A percentile compares a stretch with the other conserved stretches of the same genome.
Conservation (phyloP, 2,329 filamentous ascomycete genomes). For the Alternaria gaisen region DNA sequence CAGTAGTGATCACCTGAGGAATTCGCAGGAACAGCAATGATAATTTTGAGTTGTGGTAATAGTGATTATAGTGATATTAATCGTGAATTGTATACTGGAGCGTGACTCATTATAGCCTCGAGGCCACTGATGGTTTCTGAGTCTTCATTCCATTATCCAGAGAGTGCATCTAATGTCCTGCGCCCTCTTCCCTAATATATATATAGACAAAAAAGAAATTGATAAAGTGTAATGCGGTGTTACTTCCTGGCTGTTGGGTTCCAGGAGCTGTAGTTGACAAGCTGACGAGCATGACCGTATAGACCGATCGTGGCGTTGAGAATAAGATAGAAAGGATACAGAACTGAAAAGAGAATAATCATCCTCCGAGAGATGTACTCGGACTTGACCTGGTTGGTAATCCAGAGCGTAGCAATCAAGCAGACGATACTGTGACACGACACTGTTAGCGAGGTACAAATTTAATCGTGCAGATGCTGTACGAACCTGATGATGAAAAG, state of each 20-base stretch:
- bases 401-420: conserved; percentile 56
- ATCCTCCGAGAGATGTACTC: conserved; percentile 56
- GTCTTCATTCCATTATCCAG: not conserved
- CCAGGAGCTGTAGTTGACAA: conserved; percentile 58
- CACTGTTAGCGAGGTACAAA: conserved; percentile 22
- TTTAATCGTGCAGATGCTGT: conserved; percentile 11
- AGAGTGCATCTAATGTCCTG: not conserved
- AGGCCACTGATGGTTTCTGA: not conserved
- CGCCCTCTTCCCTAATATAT: not conserved
- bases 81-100: not conserved
- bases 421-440: conserved; percentile 50
- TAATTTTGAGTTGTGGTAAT: not conserved
- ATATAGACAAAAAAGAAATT: conserved; percentile 1
- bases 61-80: conserved; percentile 4
- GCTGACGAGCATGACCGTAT: conserved; percentile 58
- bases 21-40: not conserved
- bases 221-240: not conserved
- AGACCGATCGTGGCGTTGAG: conserved; percentile 57
- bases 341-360: conserved; percentile 55
- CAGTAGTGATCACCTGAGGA: not conserved
- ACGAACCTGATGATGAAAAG: conserved; percentile 57
- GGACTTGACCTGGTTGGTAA: conserved; percentile 57
- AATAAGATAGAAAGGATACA: conserved; percentile 57
- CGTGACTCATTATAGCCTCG: not conserved
- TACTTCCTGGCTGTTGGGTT: conserved; percentile 57